Conservation (phyloP, 2,329 filamentous ascomycete species). For the Cadophora luteo-olivacea region DNA sequence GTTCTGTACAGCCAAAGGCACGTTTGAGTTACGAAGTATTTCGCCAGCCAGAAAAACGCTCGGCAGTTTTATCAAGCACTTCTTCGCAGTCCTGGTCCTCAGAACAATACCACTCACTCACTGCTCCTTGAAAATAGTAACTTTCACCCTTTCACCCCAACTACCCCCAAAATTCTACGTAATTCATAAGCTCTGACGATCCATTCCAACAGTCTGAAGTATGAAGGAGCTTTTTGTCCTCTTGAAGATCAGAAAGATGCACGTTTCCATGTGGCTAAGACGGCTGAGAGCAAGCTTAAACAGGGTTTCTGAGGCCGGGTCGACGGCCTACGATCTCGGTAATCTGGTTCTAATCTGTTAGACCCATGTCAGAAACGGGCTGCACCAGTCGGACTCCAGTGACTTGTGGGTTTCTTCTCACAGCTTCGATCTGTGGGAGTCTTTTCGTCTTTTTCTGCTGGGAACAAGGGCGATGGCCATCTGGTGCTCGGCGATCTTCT, state of each 20-base stretch:
- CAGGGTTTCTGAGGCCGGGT: neutral
- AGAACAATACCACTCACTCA: too few species aligned
- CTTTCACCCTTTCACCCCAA: too few species aligned
- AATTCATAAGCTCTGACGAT: neutral
- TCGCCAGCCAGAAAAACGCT: too few species aligned
- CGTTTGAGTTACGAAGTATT: too few species aligned
- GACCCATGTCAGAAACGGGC: neutral
- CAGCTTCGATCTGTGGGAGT: slow-evolving; percentile 1
- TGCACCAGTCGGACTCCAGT: neutral
- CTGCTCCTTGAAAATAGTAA: too few species aligned
- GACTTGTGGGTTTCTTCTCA: neutral
- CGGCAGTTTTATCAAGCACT: too few species aligned
- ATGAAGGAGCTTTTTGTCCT: neutral
- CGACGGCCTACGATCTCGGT: slow-evolving; percentile 2
- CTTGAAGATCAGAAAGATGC: neutral
- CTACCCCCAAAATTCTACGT: neutral
- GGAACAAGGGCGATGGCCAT: slow-evolving; percentile 7
- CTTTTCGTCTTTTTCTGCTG: neutral
- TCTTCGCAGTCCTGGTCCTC: too few species aligned
- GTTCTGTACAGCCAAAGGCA: too few species aligned
- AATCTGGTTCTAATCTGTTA: neutral
- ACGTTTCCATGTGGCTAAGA: neutral
- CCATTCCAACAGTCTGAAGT: neutral
- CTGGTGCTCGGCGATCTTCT: neutral
- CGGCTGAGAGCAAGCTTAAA: neutral